Conservation (phyloP, 2,329 filamentous ascomycete genomes). For the Bipolaris bicolor region DNA sequence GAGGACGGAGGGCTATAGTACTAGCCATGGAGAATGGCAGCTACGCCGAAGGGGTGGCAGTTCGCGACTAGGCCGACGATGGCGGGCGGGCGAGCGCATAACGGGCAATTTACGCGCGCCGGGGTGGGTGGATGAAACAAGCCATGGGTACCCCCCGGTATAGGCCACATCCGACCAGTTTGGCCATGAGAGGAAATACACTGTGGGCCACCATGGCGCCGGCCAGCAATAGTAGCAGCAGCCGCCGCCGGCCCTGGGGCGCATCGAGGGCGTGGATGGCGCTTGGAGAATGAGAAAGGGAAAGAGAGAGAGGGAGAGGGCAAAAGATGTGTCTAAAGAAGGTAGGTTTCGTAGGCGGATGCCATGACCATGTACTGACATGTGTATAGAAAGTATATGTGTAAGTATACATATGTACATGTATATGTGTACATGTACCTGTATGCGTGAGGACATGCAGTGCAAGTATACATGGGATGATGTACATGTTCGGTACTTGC, state of each 20-base stretch:
- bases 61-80: background rate
- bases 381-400: too few species aligned
- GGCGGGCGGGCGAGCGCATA: constrained; percentile 25
- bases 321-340: too few species aligned
- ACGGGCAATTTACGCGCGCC: constrained; percentile 38
- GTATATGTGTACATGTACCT: too few species aligned
- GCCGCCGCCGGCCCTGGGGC: constrained; percentile 1
- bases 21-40: background rate
- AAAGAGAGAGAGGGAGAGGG: too few species aligned
- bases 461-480: too few species aligned
- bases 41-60: background rate
- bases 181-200: background rate
- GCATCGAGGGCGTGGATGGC: background rate
- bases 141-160: constrained; percentile 7
- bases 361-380: too few species aligned
- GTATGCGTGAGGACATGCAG: too few species aligned
- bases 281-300: too few species aligned
- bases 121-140: constrained; percentile 37
- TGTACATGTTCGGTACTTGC: too few species aligned
- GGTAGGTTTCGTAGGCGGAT: too few species aligned
- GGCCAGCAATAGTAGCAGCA: background rate
- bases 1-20: background rate
- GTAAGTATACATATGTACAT: too few species aligned
- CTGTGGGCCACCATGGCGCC: background rate
- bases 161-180: constrained; percentile 6